These are phyloP conservation scores for Oryza nivara DNA, from an alignment of 176 grass and related monocot genomes.

Conservation along the genomic window DNA sequence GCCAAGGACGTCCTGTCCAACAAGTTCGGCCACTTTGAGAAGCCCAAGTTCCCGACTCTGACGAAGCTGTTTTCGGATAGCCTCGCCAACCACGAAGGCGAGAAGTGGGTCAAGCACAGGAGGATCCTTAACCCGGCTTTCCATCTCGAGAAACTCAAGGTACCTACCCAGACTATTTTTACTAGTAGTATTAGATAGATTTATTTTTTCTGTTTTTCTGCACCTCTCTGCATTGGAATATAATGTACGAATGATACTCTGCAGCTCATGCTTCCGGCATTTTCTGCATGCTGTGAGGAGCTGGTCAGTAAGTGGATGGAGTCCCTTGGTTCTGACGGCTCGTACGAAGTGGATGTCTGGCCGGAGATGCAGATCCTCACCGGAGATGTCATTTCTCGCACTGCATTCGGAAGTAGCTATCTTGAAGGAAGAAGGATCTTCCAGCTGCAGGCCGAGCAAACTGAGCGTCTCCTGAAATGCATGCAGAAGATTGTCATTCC, in stretches of 20 bases:
- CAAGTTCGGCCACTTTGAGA: constrained; percentile 57
- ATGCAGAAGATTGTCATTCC: constrained; percentile 36
- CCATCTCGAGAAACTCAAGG: constrained; percentile 58
- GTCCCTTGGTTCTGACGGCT: constrained; percentile 18
- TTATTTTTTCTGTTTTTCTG: not conserved
- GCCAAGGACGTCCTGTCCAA: constrained; percentile 57
- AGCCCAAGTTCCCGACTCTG: constrained; percentile 21
- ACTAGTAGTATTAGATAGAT: too few relatives aligned
- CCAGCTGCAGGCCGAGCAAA: constrained; percentile 51
- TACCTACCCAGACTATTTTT: not conserved
- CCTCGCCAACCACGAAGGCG: constrained; percentile 16
- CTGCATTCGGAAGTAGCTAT: constrained; percentile 58
- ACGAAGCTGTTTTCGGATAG: constrained; percentile 30
- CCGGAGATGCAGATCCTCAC: constrained; percentile 63
- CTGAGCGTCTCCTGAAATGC: constrained; percentile 14
- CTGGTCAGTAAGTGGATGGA: constrained; percentile 51
- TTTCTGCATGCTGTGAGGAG: constrained; percentile 57
- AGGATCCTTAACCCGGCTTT: constrained; percentile 55
- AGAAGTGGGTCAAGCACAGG: constrained; percentile 58
- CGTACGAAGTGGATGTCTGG: constrained; percentile 54
- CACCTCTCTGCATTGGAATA: not conserved
- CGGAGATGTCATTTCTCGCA: constrained; percentile 63
- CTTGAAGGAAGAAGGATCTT: constrained; percentile 61
- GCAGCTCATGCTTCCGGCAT: constrained; percentile 60
- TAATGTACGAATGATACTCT: constrained; percentile 7